Conservation (phyloP, 768 basidiomycete species). For the Hemileccinum rubropunctum region DNA sequence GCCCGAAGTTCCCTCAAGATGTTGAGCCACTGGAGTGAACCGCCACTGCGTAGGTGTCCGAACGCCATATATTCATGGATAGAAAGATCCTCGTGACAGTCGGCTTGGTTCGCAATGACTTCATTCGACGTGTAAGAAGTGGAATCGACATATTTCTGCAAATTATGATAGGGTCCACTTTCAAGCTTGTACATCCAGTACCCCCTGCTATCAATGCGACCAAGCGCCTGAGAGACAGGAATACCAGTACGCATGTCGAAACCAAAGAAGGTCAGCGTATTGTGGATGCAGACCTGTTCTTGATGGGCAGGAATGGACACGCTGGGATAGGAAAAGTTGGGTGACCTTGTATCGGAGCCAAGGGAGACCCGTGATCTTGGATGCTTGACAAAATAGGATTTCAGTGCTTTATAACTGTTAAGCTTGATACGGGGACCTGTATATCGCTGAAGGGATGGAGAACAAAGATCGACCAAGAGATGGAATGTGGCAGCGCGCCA, state of each 20-base stretch:
- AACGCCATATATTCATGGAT: slow-evolving; percentile 46
- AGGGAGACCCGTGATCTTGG: slow-evolving; percentile 29
- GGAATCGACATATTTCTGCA: slow-evolving; percentile 36
- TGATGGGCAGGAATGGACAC: slow-evolving; percentile 15
- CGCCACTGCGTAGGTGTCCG: slow-evolving; percentile 42
- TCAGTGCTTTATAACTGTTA: neutral
- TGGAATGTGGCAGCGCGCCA: slow-evolving; percentile 7
- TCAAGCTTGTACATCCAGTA: slow-evolving; percentile 34
- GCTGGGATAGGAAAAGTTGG: slow-evolving; percentile 34
- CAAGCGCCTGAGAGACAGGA: slow-evolving; percentile 17
- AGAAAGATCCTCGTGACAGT: slow-evolving; percentile 39
- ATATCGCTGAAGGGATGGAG: neutral
- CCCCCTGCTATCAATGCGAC: slow-evolving; percentile 3
- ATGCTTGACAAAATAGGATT: neutral
- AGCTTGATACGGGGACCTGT: slow-evolving; percentile 1
- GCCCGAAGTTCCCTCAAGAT: slow-evolving; percentile 41
- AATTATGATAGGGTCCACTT: slow-evolving; percentile 28
- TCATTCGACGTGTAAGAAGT: slow-evolving; percentile 41
- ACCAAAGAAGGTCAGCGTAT: slow-evolving; percentile 28
- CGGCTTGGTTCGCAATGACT: slow-evolving; percentile 40
- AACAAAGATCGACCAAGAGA: slow-evolving; percentile 36
- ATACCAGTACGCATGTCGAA: slow-evolving; percentile 21
- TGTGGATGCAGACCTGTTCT: slow-evolving; percentile 24
- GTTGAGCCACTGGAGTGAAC: slow-evolving; percentile 48
- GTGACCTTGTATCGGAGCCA: slow-evolving; percentile 35